phyloP scores from a whole-genome alignment of 805 yeast species.

The Schwanniomyces polymorphus region DNA sequence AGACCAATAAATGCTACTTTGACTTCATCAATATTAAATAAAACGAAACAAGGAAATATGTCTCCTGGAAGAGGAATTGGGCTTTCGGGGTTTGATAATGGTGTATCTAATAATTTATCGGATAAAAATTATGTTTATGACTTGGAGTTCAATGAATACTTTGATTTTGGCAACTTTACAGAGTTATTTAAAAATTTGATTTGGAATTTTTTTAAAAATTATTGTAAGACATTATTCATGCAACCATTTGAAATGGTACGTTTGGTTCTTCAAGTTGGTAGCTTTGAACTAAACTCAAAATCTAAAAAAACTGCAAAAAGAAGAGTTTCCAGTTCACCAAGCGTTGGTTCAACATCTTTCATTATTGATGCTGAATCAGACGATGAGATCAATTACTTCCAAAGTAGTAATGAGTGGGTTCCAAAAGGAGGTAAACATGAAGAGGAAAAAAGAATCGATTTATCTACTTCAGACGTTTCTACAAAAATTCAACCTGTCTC shows the following conservation, averaged over 20 bases:
- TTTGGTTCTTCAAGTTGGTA: conserved; percentile 78
- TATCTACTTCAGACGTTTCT: conserved; percentile 2
- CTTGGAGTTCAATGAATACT: conserved; percentile 64
- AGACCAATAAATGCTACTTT: conserved; percentile 32
- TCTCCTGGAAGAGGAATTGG: conserved; percentile 17
- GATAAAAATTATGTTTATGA: conserved; percentile 52
- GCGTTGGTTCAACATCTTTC: conserved; percentile 2
- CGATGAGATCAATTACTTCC: conserved; percentile 37
- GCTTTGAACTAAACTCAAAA: conserved; percentile 35
- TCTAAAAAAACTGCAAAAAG: conserved; percentile 12
- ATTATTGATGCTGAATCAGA: conserved; percentile 14
- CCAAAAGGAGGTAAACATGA: neutral
- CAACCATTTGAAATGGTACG: conserved; percentile 91
- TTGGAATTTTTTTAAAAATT: conserved; percentile 64
- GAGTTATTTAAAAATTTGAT: conserved; percentile 58
- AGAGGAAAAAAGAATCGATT: neutral
- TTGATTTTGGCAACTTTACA: conserved; percentile 57
- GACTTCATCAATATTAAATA: conserved; percentile 15
- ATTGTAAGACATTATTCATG: conserved; percentile 64
- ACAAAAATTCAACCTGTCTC: conserved; percentile 54
- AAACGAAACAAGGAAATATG: conserved; percentile 9
- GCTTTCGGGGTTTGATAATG: conserved; percentile 7
- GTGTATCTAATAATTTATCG: conserved; percentile 10
- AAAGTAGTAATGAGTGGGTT: conserved; percentile 11
- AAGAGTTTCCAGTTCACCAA: conserved; percentile 13